These are phyloP conservation scores for Dendrocalamus latiflorus DNA, from an alignment of 202 grass and related monocot species.

Conservation along the genomic window DNA sequence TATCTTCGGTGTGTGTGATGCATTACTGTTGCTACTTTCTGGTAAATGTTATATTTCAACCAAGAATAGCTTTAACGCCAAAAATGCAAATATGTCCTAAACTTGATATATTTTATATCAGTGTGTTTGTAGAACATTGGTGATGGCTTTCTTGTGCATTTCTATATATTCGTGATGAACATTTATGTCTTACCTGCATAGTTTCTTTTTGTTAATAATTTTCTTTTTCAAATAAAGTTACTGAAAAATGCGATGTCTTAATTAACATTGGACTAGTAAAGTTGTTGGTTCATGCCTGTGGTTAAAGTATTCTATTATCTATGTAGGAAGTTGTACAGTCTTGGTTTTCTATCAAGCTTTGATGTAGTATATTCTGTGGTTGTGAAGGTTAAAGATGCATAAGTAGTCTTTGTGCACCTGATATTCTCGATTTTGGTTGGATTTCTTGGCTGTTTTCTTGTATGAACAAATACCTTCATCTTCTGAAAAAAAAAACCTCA, in stretches of 20 bases:
- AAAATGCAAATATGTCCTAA: background rate
- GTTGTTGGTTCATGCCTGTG: background rate
- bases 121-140: constrained; percentile 3
- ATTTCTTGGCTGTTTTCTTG: background rate
- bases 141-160: background rate
- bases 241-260: background rate
- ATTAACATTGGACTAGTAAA: too few relatives aligned
- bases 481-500: background rate
- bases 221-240: background rate
- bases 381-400: background rate
- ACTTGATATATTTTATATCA: background rate
- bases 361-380: background rate
- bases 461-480: background rate
- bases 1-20: background rate
- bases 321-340: background rate
- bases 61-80: background rate
- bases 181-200: background rate
- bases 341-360: background rate
- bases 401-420: background rate
- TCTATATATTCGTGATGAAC: background rate
- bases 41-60: background rate
- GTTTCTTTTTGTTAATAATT: background rate
- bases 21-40: background rate
- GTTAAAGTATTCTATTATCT: background rate
- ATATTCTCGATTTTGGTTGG: background rate